phyloP scores from a whole-genome alignment of 176 grass and related monocot species.

The Juncus inflexus region DNA sequence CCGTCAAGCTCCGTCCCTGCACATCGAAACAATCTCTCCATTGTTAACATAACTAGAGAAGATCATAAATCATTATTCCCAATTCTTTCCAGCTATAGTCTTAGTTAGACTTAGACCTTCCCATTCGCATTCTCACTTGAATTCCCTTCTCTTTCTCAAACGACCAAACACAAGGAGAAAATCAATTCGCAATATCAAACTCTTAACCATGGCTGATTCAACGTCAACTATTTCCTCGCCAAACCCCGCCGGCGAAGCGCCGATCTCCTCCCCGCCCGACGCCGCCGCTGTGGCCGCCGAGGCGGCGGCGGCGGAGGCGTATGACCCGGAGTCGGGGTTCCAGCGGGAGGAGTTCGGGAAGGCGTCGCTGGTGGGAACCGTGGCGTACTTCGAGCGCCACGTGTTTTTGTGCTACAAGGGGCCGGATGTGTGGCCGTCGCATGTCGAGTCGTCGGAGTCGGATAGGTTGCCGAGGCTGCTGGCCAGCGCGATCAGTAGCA shows the following conservation, averaged over 20 bases:
- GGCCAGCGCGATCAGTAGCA: slow-evolving; percentile 53
- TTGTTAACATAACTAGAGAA: too few species aligned
- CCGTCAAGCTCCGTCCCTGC: too few species aligned
- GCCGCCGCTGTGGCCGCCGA: slow-evolving; percentile 30
- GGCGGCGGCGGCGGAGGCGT: slow-evolving; percentile 16
- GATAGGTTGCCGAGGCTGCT: slow-evolving; percentile 72
- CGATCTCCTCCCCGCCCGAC: slow-evolving; percentile 18
- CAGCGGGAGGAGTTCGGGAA: slow-evolving; percentile 61
- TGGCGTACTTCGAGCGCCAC: slow-evolving; percentile 72
- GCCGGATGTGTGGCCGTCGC: slow-evolving; percentile 70
- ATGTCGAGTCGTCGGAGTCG: slow-evolving; percentile 68
- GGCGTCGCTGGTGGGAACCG: slow-evolving; percentile 60
- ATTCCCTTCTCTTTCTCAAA: not conserved
- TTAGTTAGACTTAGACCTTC: not conserved
- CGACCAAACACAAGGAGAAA: too few species aligned
- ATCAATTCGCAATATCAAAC: not conserved
- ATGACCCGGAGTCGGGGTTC: slow-evolving; percentile 68
- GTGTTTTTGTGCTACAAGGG: slow-evolving; percentile 95
- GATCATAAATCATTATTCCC: too few species aligned
- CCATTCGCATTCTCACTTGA: not conserved
- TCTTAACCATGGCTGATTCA: slow-evolving; percentile 45
- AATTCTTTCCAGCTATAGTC: too few species aligned
- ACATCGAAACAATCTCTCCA: too few species aligned
- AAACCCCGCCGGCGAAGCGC: slow-evolving; percentile 26
- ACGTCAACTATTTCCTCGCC: slow-evolving; percentile 38